These are phyloP conservation scores for Diplosphaera chodatii DNA, from an alignment of 139 green algal species.

Conservation along the genomic window DNA sequence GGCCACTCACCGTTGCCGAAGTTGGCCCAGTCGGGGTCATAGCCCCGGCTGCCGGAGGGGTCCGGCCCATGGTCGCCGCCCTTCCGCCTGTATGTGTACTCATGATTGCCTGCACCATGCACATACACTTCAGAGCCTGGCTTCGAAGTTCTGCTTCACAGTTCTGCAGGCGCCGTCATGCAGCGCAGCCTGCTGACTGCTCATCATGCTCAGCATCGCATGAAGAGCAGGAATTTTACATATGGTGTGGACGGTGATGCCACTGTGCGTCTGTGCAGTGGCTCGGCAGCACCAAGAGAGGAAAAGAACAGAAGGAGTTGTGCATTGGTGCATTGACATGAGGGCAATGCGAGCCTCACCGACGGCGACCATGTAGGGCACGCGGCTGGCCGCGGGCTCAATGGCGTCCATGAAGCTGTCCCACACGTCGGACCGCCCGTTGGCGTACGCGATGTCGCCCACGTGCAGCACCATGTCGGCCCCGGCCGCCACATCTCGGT, in stretches of 20 bases:
- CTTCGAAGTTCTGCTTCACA: too few species aligned
- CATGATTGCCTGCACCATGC: slow-evolving; percentile 75
- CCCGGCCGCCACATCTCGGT: slow-evolving; percentile 15
- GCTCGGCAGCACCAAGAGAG: too few species aligned
- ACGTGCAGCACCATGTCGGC: slow-evolving; percentile 57
- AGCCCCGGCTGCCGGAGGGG: slow-evolving; percentile 43
- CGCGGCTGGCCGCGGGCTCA: slow-evolving; percentile 42
- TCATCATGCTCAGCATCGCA: too few species aligned
- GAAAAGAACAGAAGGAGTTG: not conserved
- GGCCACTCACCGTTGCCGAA: slow-evolving; percentile 31
- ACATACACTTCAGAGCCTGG: too few species aligned
- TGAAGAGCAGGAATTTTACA: too few species aligned
- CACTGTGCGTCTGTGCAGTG: too few species aligned
- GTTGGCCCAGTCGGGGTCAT: slow-evolving; percentile 55
- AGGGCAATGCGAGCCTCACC: too few species aligned
- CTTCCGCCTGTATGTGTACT: slow-evolving; percentile 44
- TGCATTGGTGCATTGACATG: not conserved
- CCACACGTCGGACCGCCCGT: slow-evolving; percentile 58
- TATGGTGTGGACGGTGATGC: too few species aligned
- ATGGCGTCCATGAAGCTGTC: slow-evolving; percentile 69
- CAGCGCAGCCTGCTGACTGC: too few species aligned
- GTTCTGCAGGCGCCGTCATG: too few species aligned
- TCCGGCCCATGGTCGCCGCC: not conserved
- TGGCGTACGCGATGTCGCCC: slow-evolving; percentile 58
- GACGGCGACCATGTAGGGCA: slow-evolving; percentile 67